phyloP scores from a whole-genome alignment of 2,329 filamentous ascomycete species.

The Fusarium concolor region DNA sequence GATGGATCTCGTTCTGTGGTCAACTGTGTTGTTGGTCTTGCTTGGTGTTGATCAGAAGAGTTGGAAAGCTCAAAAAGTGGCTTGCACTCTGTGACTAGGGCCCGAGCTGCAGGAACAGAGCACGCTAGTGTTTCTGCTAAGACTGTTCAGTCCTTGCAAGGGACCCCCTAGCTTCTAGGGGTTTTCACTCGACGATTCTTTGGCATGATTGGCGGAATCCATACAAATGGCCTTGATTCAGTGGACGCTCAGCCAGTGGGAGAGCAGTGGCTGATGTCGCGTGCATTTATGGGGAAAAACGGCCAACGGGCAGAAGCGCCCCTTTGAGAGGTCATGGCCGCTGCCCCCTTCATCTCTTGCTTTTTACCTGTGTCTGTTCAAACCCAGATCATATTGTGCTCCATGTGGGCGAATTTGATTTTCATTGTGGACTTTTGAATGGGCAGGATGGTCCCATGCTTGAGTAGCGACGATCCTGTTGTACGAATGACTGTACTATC shows the following conservation, averaged over 20 bases:
- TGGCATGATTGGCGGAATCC: conserved; percentile 31
- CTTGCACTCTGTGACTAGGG: conserved; percentile 27
- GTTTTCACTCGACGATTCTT: not conserved
- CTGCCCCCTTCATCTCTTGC: conserved; percentile 36
- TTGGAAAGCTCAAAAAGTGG: conserved; percentile 3
- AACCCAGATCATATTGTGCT: not conserved
- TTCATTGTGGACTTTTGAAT: not conserved
- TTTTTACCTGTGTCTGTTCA: conserved; percentile 6
- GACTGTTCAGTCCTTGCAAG: conserved; percentile 30
- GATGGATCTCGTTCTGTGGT: conserved; percentile 9
- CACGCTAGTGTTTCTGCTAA: conserved; percentile 52
- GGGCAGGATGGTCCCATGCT: conserved; percentile 24
- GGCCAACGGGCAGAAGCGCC: conserved; percentile 25
- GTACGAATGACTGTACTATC: not conserved
- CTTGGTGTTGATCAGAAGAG: conserved; percentile 13
- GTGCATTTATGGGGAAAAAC: conserved; percentile 26
- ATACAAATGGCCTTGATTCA: conserved; percentile 11
- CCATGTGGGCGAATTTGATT: conserved; percentile 2
- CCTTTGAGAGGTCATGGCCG: conserved; percentile 26
- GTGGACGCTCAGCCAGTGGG: conserved; percentile 22
- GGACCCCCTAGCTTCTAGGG: conserved; percentile 12
- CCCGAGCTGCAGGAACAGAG: conserved; percentile 47
- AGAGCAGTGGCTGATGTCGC: conserved; percentile 23
- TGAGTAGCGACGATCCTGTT: conserved; percentile 19
- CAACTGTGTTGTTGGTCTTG: not conserved